A percentile compares a stretch with the other conserved stretches of the same genome.
Evolutionary conservation across 495 filamentous ascomycete species (phyloP).

Genomic region (Penicillium bovifimosum): DNA sequence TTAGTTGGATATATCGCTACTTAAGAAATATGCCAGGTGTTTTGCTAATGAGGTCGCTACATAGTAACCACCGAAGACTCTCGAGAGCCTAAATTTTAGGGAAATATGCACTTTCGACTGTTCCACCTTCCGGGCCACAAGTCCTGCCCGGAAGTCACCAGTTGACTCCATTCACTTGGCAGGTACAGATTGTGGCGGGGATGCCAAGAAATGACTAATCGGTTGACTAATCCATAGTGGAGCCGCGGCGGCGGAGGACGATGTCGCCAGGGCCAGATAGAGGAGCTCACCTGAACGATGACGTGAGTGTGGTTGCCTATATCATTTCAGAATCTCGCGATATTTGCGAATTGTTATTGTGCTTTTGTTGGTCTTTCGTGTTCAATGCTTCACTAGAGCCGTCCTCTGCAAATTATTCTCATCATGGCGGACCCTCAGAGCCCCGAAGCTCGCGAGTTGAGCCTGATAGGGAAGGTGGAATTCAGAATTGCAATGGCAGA

Average conservation of each 20-base stretch:
- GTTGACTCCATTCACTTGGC: background rate
- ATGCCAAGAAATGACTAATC: slow-evolving; percentile 1
- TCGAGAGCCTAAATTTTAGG: too few species aligned
- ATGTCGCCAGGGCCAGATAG: slow-evolving; percentile 8
- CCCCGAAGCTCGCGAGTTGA: slow-evolving; percentile 71
- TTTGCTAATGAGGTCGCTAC: too few species aligned
- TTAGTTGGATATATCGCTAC: background rate
- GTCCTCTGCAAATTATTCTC: background rate
- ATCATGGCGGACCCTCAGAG: slow-evolving; percentile 38
- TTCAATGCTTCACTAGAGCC: slow-evolving; percentile 2
- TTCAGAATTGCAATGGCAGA: slow-evolving; percentile 81
- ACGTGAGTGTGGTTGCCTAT: slow-evolving; percentile 24
- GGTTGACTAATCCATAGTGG: slow-evolving; percentile 7
- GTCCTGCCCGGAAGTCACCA: too few species aligned
- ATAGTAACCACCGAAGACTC: too few species aligned
- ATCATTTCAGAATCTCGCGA: background rate
- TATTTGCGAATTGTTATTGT: too few species aligned
- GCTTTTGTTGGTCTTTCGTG: slow-evolving; percentile 4
- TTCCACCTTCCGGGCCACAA: too few species aligned
- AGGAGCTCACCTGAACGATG: slow-evolving; percentile 12
- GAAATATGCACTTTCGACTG: too few species aligned
- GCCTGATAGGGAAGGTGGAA: slow-evolving; percentile 83
- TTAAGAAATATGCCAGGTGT: background rate
- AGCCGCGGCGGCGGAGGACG: slow-evolving; percentile 1
- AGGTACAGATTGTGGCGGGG: background rate